Conservation (phyloP, 306 rosid species). For the Cicer pinnatifidum region DNA sequence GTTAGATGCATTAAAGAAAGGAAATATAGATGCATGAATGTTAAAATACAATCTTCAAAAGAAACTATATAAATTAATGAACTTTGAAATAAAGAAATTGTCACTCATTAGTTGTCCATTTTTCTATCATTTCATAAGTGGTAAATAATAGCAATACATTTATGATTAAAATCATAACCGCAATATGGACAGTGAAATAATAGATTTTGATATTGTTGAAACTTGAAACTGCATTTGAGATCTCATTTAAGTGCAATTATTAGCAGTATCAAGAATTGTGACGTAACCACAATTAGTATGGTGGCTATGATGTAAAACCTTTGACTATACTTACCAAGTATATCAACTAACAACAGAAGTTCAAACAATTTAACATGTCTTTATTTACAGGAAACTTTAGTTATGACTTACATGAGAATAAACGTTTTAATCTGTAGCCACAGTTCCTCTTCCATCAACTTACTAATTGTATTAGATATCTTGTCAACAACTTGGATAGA, state of each 20-base stretch:
- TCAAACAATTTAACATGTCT: slow-evolving; percentile 7
- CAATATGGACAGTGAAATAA: no score
- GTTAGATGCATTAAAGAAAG: slow-evolving; percentile 3
- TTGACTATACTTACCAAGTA: not conserved
- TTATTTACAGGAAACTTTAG: slow-evolving; percentile 3
- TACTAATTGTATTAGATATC: slow-evolving; percentile 66
- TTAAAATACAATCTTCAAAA: slow-evolving; percentile 14
- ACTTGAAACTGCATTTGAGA: no score
- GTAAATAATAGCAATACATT: not conserved
- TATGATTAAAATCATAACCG: not conserved
- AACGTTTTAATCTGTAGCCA: slow-evolving; percentile 69
- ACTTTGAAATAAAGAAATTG: not conserved
- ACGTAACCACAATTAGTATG: no score
- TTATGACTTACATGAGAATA: slow-evolving; percentile 62
- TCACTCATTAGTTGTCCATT: not conserved
- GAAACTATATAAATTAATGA: not conserved
- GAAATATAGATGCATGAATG: slow-evolving; percentile 16
- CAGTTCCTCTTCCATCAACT: slow-evolving; percentile 77
- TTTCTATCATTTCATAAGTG: slow-evolving; percentile 12
- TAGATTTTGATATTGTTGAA: no score
- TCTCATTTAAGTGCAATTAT: no score
- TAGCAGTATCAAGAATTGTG: no score
- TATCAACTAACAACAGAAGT: not conserved
- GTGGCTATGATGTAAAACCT: no score
- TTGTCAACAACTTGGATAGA: slow-evolving; percentile 83